Evolutionary conservation across 139 green algal species (phyloP).

Genomic region (Ettlia oleoabundans): DNA sequence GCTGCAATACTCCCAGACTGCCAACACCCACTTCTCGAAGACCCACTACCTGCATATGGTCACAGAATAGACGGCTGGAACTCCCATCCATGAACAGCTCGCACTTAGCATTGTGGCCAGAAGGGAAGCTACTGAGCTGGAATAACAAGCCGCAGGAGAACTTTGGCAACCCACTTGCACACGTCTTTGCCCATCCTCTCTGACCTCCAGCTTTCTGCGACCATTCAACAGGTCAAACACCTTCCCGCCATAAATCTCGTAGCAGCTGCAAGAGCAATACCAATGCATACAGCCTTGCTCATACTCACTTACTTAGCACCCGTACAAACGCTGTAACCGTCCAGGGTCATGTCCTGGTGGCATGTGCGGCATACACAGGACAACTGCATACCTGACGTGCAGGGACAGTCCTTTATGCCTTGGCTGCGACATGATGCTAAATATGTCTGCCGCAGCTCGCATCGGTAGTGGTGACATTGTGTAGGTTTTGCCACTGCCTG

Average conservation of each 20-base stretch:
- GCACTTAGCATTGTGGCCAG: too few relatives aligned
- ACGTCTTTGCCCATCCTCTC: slow-evolving; percentile 91
- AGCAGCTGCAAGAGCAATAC: slow-evolving; percentile 67
- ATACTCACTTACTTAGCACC: background rate
- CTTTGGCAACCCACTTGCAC: too few relatives aligned
- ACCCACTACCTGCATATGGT: slow-evolving; percentile 85
- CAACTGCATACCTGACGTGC: slow-evolving; percentile 29
- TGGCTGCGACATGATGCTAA: slow-evolving; percentile 67
- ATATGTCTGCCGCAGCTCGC: slow-evolving; percentile 88
- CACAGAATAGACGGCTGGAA: too few relatives aligned
- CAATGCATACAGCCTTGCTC: too few relatives aligned
- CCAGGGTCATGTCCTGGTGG: background rate
- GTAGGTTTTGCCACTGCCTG: slow-evolving; percentile 95
- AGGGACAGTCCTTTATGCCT: slow-evolving; percentile 56
- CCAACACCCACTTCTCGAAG: slow-evolving; percentile 71
- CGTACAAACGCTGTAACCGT: background rate
- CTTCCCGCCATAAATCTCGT: slow-evolving; percentile 99
- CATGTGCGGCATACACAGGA: background rate
- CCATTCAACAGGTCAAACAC: slow-evolving; percentile 96
- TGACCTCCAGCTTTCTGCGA: slow-evolving; percentile 88
- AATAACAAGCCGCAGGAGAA: too few relatives aligned
- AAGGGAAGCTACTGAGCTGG: too few relatives aligned
- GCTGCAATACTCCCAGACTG: slow-evolving; percentile 50
- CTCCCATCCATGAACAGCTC: too few relatives aligned
- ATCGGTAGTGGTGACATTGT: slow-evolving; percentile 96